phyloP scores from a whole-genome alignment of 108 stramenopile genomes.

The Nitzschia sp. region DNA sequence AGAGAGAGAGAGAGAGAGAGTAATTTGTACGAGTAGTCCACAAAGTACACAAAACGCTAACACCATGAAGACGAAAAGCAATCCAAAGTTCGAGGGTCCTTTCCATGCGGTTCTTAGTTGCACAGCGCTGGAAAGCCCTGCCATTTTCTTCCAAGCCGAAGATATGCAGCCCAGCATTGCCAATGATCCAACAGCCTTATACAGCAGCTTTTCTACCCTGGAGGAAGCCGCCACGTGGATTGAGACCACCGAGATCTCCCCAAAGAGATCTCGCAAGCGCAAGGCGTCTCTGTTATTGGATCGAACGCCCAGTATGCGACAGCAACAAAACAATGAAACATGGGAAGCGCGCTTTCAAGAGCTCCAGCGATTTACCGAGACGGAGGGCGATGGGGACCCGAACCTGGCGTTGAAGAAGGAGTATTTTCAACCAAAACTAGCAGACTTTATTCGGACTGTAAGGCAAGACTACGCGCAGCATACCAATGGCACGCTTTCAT shows the following conservation, averaged over 20 bases:
- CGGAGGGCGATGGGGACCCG: neutral
- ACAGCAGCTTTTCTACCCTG: neutral
- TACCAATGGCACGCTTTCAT: neutral
- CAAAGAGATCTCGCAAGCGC: neutral
- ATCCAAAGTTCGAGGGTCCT: too few species aligned
- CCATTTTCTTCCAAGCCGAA: neutral
- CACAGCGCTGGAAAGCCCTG: neutral
- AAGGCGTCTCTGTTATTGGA: neutral
- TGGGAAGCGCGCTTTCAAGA: neutral
- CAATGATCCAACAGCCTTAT: neutral
- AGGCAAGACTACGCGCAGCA: neutral
- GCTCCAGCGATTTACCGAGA: neutral
- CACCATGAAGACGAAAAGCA: too few species aligned
- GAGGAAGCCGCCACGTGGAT: neutral
- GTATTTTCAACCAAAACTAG: neutral
- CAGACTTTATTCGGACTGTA: neutral
- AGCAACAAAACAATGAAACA: neutral
- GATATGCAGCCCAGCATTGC: neutral
- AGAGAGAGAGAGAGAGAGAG: too few species aligned
- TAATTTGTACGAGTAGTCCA: too few species aligned
- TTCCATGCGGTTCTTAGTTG: neutral
- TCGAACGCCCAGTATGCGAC: neutral
- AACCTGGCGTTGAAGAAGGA: conserved; percentile 1
- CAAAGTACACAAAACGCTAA: too few species aligned
- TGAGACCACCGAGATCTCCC: neutral